These are phyloP conservation scores for Arabidopsis hybrid DNA, from an alignment of 441 rosid species.

Conservation along the genomic window DNA sequence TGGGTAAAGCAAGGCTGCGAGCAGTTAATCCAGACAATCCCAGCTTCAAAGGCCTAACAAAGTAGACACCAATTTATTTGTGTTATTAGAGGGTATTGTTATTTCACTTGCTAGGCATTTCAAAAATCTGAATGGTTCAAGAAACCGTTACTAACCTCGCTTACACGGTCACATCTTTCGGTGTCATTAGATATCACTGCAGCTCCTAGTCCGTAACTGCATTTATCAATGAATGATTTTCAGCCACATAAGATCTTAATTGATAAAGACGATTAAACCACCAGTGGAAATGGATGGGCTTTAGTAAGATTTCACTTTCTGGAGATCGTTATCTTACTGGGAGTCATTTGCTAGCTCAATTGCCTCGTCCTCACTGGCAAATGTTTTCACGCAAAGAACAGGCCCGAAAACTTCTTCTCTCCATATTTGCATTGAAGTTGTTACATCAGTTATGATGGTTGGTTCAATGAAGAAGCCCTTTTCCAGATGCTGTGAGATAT, in stretches of 20 bases:
- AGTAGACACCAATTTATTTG: not conserved
- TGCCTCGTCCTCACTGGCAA: conserved; percentile 88
- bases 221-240: conserved; percentile 34
- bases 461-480: conserved; percentile 90
- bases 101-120: not conserved
- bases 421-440: conserved; percentile 94
- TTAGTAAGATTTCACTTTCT: conserved; percentile 17
- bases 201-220: conserved; percentile 85
- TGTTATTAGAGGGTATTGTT: not conserved
- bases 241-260: conserved; percentile 6
- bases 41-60: conserved; percentile 84
- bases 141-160: conserved; percentile 64
- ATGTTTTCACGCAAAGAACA: conserved; percentile 86
- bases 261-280: not conserved
- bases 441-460: conserved; percentile 75
- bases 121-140: conserved; percentile 13
- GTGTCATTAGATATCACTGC: conserved; percentile 89
- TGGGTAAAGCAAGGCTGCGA: conserved; percentile 97
- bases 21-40: conserved; percentile 93
- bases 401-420: conserved; percentile 99
- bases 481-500: conserved; percentile 64
- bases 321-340: conserved; percentile 60
- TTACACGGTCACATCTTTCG: conserved; percentile 89
- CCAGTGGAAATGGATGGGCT: not conserved
- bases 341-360: conserved; percentile 93